Evolutionary conservation across 2,329 filamentous ascomycete genomes (phyloP).

Genomic region (Phyllosticta paracitricarpa): DNA sequence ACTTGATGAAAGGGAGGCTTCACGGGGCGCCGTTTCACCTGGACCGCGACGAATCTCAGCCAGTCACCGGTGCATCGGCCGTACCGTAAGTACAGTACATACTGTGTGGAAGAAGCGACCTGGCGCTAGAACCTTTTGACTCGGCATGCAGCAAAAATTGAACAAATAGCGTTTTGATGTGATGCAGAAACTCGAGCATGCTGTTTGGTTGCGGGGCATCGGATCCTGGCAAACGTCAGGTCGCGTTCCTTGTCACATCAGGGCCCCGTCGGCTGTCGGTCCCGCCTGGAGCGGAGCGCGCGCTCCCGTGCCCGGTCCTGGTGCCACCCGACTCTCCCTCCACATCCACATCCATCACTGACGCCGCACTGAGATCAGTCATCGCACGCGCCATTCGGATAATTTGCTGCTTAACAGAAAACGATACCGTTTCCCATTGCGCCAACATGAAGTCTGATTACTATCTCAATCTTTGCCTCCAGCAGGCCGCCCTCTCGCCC

Average conservation of each 20-base stretch:
- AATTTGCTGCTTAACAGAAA: not conserved
- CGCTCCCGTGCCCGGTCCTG: not conserved
- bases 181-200: not conserved
- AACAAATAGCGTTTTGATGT: not conserved
- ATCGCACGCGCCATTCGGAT: not conserved
- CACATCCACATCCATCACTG: too few relatives aligned
- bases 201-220: not conserved
- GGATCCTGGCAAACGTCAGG: not conserved
- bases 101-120: not conserved
- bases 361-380: not conserved
- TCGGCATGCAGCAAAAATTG: not conserved
- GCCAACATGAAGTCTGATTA: slow-evolving; percentile 36
- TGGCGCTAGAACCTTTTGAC: not conserved
- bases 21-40: not conserved
- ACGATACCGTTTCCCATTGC: not conserved
- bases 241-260: not conserved
- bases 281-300: too few relatives aligned
- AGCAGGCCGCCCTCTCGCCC: slow-evolving; percentile 41
- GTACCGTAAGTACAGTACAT: too few relatives aligned
- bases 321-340: too few relatives aligned
- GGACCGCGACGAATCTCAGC: not conserved
- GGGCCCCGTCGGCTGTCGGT: too few relatives aligned
- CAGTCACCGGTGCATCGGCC: not conserved
- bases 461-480: slow-evolving; percentile 42
- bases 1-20: not conserved